Percentiles rank a stretch among this genome's conserved stretches.
Evolutionary conservation across 129 eudicot genomes (phyloP).

Genomic region (Erigeron canadensis): DNA sequence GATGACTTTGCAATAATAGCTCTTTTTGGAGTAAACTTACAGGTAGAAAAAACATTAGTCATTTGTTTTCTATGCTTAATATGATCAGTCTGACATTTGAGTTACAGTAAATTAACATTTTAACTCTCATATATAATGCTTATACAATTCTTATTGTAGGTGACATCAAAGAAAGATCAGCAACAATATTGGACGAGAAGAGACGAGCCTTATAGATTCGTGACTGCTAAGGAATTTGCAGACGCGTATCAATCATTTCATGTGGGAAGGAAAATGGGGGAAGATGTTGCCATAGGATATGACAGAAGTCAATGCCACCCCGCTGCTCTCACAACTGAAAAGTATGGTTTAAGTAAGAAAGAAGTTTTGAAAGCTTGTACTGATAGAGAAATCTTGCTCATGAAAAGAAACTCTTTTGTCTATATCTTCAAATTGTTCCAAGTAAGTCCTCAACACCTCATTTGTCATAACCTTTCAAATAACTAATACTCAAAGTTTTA

Average conservation of each 20-base stretch:
- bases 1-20: neutral
- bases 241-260: constrained; percentile 61
- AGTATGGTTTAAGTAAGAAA: constrained; percentile 47
- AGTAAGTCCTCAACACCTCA: constrained; percentile 32
- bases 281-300: constrained; percentile 43
- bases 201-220: constrained; percentile 51
- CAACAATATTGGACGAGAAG: constrained; percentile 53
- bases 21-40: neutral
- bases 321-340: constrained; percentile 60
- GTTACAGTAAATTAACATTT: neutral
- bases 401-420: constrained; percentile 68
- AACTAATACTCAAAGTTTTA: constrained; percentile 1
- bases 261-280: constrained; percentile 41
- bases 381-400: constrained; percentile 54
- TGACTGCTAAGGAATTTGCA: constrained; percentile 53
- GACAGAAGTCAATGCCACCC: constrained; percentile 67
- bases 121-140: neutral
- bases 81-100: too few species aligned
- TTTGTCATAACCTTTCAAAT: neutral
- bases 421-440: constrained; percentile 48
- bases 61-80: neutral
- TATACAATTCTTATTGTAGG: constrained; percentile 33
- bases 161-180: constrained; percentile 79
- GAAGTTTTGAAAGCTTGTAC: constrained; percentile 58
- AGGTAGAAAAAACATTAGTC: neutral